Evolutionary conservation across 1,139 yeast species (phyloP).

Genomic region (Scheffersomyces stambukii): DNA sequence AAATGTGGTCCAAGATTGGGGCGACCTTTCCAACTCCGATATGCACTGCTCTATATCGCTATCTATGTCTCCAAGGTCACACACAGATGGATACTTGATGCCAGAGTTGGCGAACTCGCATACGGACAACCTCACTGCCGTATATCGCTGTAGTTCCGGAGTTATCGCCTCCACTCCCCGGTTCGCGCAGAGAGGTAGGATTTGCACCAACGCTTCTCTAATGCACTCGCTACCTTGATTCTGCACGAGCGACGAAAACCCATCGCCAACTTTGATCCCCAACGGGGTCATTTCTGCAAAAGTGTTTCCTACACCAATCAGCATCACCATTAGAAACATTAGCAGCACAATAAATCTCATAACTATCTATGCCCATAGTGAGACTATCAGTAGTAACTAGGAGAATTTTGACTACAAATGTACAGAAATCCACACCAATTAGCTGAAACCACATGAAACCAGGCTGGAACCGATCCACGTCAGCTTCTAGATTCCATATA

Average conservation of each 20-base stretch:
- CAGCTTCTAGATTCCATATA: no score
- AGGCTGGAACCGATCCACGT: no score
- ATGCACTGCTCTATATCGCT: conserved; percentile 31
- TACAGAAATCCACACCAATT: no score
- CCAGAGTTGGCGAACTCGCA: conserved; percentile 52
- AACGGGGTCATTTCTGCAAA: conserved; percentile 2
- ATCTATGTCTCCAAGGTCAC: conserved; percentile 14
- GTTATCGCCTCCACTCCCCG: conserved; percentile 31
- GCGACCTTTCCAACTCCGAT: conserved; percentile 31
- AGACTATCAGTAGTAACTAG: no score
- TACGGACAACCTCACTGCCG: conserved; percentile 47
- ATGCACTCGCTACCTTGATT: conserved; percentile 18
- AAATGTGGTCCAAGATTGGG: conserved; percentile 60
- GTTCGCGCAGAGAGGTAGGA: conserved; percentile 24
- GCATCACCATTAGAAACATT: no score
- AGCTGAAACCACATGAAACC: no score
- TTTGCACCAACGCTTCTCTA: conserved; percentile 20
- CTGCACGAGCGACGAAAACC: no score
- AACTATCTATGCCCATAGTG: no score
- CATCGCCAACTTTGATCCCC: no score
- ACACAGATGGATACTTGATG: conserved; percentile 30
- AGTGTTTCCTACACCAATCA: no score
- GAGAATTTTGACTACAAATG: no score
- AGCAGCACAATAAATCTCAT: no score
- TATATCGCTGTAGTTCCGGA: conserved; percentile 24